These are phyloP conservation scores for Creolimax fragrantissima DNA, from an alignment of 78 protist genomes.

Conservation along the genomic window DNA sequence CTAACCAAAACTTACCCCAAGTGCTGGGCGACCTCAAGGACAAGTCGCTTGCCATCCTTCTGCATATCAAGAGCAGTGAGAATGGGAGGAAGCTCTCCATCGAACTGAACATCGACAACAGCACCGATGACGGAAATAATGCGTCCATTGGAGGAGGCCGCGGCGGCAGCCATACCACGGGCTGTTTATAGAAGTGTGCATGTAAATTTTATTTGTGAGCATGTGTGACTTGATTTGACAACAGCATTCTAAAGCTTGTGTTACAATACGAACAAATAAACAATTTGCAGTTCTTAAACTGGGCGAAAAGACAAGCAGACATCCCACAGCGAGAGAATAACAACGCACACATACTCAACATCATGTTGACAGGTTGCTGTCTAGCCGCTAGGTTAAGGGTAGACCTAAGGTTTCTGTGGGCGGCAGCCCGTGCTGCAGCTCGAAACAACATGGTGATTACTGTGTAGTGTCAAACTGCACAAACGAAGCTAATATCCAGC, in stretches of 20 bases:
- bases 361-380: not conserved
- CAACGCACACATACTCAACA: not conserved
- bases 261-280: not conserved
- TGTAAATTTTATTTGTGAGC: not conserved
- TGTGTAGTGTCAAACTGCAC: no score
- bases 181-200: not conserved
- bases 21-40: slow-evolving; percentile 96
- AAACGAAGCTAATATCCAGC: no score
- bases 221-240: not conserved
- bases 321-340: no score
- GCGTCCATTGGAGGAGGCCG: slow-evolving; percentile 12
- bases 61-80: slow-evolving; percentile 79
- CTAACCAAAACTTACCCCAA: slow-evolving; percentile 72
- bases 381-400: not conserved
- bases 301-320: no score
- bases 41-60: slow-evolving; percentile 44
- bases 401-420: no score
- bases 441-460: no score
- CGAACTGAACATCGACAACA: slow-evolving; percentile 97
- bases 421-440: no score
- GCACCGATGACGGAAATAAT: slow-evolving; percentile 87
- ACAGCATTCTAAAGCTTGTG: not conserved
- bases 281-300: no score
- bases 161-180: not conserved
- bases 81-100: slow-evolving; percentile 83